Evolutionary conservation across 2,329 filamentous ascomycete genomes (phyloP).

Genomic region (Botrytis paeoniae): DNA sequence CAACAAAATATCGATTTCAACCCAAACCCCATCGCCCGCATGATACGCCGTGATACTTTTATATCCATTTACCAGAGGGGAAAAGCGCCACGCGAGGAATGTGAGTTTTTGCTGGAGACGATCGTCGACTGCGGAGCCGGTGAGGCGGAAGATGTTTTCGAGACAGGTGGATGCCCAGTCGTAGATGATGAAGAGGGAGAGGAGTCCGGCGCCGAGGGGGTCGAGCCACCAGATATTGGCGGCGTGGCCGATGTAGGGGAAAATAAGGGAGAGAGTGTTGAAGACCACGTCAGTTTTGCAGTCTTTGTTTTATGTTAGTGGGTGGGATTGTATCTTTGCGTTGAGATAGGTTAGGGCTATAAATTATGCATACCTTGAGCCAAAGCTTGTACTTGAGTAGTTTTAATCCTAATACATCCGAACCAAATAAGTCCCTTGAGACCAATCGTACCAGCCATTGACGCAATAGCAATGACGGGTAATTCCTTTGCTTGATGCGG

Average conservation of each 20-base stretch:
- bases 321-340: accelerated
- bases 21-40: slow-evolving; percentile 58
- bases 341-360: neutral
- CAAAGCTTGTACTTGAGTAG: slow-evolving; percentile 58
- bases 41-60: slow-evolving; percentile 55
- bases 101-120: slow-evolving; percentile 51
- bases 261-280: slow-evolving; percentile 58
- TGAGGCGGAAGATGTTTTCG: slow-evolving; percentile 54
- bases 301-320: slow-evolving; percentile 38
- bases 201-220: slow-evolving; percentile 53
- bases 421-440: slow-evolving; percentile 58
- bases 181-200: slow-evolving; percentile 65
- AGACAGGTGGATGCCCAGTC: slow-evolving; percentile 62
- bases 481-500: slow-evolving; percentile 46
- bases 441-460: slow-evolving; percentile 53
- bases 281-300: slow-evolving; percentile 62
- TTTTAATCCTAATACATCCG: slow-evolving; percentile 55
- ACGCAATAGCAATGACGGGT: slow-evolving; percentile 50
- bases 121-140: slow-evolving; percentile 51
- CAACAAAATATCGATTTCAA: slow-evolving; percentile 56
- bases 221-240: slow-evolving; percentile 63
- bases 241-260: slow-evolving; percentile 56
- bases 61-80: slow-evolving; percentile 48
- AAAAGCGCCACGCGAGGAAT: slow-evolving; percentile 54
- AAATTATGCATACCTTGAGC: slow-evolving; percentile 43